A percentile compares a stretch with the other conserved stretches of the same genome.
Evolutionary conservation across 345 rosid species (phyloP).

Genomic region (Hibiscus tridactylites): DNA sequence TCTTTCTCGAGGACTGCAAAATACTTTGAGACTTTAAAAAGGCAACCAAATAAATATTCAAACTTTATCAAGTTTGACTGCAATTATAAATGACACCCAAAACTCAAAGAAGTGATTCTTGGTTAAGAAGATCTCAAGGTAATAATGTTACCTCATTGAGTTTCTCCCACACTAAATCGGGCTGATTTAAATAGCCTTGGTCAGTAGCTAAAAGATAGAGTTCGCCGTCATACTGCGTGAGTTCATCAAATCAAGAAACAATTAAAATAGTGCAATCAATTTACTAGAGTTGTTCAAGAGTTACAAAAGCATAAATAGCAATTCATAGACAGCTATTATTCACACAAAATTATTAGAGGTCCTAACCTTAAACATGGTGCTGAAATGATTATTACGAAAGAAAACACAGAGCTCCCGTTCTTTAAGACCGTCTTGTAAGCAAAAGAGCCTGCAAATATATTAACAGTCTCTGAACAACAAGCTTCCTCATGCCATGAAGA

Average conservation of each 20-base stretch:
- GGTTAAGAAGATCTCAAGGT: conserved; percentile 1
- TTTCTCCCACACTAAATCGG: conserved; percentile 97
- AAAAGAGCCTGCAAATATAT: conserved; percentile 60
- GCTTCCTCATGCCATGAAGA: conserved; percentile 6
- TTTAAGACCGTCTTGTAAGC: conserved; percentile 82
- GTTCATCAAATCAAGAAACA: neutral
- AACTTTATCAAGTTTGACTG: neutral
- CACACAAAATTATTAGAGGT: neutral
- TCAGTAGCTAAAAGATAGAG: conserved; percentile 97
- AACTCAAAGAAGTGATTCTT: neutral
- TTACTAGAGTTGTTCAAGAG: neutral
- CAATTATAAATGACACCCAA: neutral
- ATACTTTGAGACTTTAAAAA: neutral
- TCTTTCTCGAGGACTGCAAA: neutral
- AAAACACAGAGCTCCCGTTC: conserved; percentile 95
- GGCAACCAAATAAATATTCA: neutral
- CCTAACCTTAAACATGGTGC: conserved; percentile 97
- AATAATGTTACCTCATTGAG: conserved; percentile 71
- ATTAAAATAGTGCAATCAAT: neutral
- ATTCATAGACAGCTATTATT: neutral
- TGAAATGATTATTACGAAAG: conserved; percentile 96
- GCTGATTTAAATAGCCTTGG: conserved; percentile 92
- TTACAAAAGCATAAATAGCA: conserved; percentile 1
- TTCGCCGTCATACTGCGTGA: conserved; percentile 75
- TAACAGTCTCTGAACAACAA: neutral